Evolutionary conservation across 2,329 filamentous ascomycete species (phyloP), one percentile per base, ranked within the genome.

Genomic region (Aspergillus jensenii): DNA sequence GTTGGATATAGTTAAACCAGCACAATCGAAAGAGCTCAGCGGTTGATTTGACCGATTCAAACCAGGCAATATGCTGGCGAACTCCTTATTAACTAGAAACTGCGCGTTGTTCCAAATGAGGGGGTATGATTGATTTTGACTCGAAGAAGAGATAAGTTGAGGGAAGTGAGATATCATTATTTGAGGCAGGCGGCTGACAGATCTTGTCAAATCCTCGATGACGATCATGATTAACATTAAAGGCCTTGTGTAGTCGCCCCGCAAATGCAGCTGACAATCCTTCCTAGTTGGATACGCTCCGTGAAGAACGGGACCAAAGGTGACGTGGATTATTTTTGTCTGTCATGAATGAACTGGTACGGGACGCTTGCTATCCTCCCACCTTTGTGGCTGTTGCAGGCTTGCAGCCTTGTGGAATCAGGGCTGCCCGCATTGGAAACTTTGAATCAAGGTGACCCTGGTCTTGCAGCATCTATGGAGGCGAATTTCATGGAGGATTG

Each of bases 301-400:
- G 60, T 63, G 64, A 53, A 65, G 55, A 62, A 56, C 56, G 56
- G 49, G 55, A 51, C 35, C 39, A 27, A 23, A 56, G 61, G 65
- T 73, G 70, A 73, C 70, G 70, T 71, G 68, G 68, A 70, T 61
- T 54, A 68, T 58, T 59, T 58, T 61, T 59, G 63, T 62, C 62
- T 64, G 65, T 70, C 65, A 65, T 56, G 61, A 70, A 63, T 66
- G 63, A 61, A 68, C 68, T 53, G 60, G 66, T 45, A 54, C 61
- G 59, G 60, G 27, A 64, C 62, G 62, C 64, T 70, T 58, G 62
- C 65, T 52, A 60, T 67, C 59, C 56, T 59, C 59, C 63, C 60
- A 61, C 62, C 63, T 59, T 61, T 62, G 61, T 66, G 64, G 67
- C 62, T 65, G 64, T 69, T 64, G 62, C 55, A 65, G 66, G 60